Evolutionary conservation across 2,329 filamentous ascomycete species (phyloP).

Genomic region (Chalara sp.): DNA sequence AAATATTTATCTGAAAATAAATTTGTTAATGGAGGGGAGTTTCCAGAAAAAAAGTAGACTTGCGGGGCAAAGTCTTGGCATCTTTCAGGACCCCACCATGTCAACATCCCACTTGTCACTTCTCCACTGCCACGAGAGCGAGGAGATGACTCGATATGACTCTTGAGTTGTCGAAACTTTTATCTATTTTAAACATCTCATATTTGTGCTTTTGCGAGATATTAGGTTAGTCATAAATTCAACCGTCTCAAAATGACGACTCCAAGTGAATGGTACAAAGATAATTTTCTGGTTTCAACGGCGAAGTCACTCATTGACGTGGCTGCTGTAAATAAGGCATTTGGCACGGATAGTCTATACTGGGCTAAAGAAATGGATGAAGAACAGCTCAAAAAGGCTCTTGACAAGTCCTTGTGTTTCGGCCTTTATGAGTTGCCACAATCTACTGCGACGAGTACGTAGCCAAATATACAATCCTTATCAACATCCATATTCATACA

Average conservation of each 20-base stretch:
- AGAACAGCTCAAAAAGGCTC: constrained; percentile 40
- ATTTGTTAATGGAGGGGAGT: neutral
- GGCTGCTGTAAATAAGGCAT: constrained; percentile 46
- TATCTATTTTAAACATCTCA: too few species aligned
- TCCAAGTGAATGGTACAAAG: constrained; percentile 38
- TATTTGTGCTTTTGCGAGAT: too few species aligned
- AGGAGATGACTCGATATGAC: too few species aligned
- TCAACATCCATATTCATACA: neutral
- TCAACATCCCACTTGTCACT: too few species aligned
- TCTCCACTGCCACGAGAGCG: too few species aligned
- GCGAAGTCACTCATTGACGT: constrained; percentile 49
- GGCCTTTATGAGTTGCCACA: constrained; percentile 42
- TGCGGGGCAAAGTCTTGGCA: too few species aligned
- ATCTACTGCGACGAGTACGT: constrained; percentile 27
- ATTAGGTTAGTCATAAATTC: neutral
- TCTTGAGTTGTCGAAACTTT: too few species aligned
- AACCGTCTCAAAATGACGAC: constrained; percentile 11
- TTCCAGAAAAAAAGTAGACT: neutral
- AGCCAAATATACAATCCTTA: constrained; percentile 16
- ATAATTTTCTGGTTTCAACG: constrained; percentile 54
- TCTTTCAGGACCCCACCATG: too few species aligned
- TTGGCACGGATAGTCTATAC: constrained; percentile 51
- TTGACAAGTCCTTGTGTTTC: constrained; percentile 53
- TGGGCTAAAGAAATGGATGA: constrained; percentile 50
- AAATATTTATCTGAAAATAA: neutral